Evolutionary conservation across 2,329 filamentous ascomycete species (phyloP), one percentile per base, ranked within the genome.

Genomic region (Lecanoromycetidae sp.): DNA sequence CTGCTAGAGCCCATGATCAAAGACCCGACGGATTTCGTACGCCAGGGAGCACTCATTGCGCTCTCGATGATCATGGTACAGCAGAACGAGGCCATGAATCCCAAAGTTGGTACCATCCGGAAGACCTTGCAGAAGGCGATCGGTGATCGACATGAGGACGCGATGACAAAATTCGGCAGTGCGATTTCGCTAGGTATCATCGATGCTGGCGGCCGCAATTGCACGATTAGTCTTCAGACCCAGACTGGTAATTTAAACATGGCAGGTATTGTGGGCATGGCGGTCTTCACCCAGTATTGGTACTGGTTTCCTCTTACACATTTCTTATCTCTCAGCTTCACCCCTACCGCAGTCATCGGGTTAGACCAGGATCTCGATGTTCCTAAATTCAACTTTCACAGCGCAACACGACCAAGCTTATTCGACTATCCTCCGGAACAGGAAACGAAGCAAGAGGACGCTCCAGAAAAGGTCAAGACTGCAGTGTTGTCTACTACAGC

Each of bases 231-330:
- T 25, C 75, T 98, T 32, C 91, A 98, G 66, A 98, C 91, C 1
- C 91, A 94, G 67, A 95, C 90, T 0, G 93, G 93, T 54, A 98
- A 95, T 63, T 79, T 98, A 56, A 96, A 98, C 72, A 95, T 98
- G 88, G 80, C 88, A 15, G 93, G 87, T 52, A 94, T 98, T 56
- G 88, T 98, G 15, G 93, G 91, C 56, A 94, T 94, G 80, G 90
- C 87, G 23, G 84, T 98, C 45, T 98, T 98, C 68, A 94, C 88
- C 7, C 91, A 98, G 64, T 98, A 98, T 71, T 98, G 91, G 91
- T 98, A 98, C 71, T 98, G 91, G 91, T 98, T 98, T 77, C 91
- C 91, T 51, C 83, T 96, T 59, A 94, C 91, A 25, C 91, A 98
- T 67, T 98, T 98, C 78, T 66, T 98, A 49, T 93, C 90, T 0